Evolutionary conservation across 192 early-diverging fungal genomes (phyloP), one percentile per base, ranked within the genome.

Genomic region (Backusella westeae): DNA sequence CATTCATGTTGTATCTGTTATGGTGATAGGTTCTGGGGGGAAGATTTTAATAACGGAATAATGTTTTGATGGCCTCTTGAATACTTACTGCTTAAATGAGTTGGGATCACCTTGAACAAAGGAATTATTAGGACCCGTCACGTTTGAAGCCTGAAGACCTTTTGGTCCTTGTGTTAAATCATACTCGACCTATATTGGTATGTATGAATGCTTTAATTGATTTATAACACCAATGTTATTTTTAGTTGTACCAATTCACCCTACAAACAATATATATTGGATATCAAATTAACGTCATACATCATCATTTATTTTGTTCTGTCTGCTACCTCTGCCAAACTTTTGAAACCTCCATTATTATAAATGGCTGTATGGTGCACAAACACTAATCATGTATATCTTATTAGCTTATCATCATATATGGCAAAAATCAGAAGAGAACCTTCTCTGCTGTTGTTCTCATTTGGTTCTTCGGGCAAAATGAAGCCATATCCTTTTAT

Each of bases 401-500:
- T 56, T 53, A 78, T 35, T 68, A 49, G 17, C 8, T 56, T 56
- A 56, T 56, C 7, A 26, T 56, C 21, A 23, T 12, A 23, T 9
- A 10, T 10, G 67, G 42, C 8, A 26, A 66, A 71, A 63, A 67
- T 38, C 21, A 19, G 34, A 17, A 10, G 72, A 83, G 80, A 91
- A 94, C 93, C 92, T 91, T 95, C 95, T 56, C 86, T 87, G 52
- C 85, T 87, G 52, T 91, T 84, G 4, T 77, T 65, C 3, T 87
- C 86, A 38, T 85, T 84, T 39, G 86, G 86, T 67, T 91, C 88
- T 71, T 86, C 84, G 12, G 92, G 92, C 69, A 96, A 90, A 70
- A 97, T 93, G 82, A 97, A 97, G 0, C 95, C 95, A 80, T 92
- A 97, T 59, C 95, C 95, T 81, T 96, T 96, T 79, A 90, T 87